Percentiles rank a stretch among this genome's conserved stretches.
These are phyloP conservation scores for Jatropha multifida DNA, from an alignment of 441 rosid genomes.

Conservation along the genomic window DNA sequence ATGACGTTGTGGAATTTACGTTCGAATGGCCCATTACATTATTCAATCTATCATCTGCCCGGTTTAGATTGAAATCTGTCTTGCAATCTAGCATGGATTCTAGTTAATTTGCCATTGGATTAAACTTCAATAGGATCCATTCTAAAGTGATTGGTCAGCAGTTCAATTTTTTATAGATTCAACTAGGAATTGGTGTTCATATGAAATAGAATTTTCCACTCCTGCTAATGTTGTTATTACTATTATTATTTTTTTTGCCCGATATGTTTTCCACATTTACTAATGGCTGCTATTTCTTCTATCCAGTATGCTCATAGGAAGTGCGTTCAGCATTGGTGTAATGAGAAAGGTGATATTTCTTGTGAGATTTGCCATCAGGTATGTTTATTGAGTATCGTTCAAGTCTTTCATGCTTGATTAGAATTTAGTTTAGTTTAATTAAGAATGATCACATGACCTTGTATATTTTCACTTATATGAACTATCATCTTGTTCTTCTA, in stretches of 20 bases:
- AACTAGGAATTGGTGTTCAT: neutral
- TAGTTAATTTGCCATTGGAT: neutral
- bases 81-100: neutral
- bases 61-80: neutral
- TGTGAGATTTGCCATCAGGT: conserved; percentile 93
- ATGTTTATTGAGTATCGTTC: conserved; percentile 6
- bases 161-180: neutral
- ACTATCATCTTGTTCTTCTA: neutral
- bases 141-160: neutral
- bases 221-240: neutral
- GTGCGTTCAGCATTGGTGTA: conserved; percentile 94
- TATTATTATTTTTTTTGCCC: neutral
- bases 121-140: neutral
- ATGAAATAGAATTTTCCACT: neutral
- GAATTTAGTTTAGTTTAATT: neutral
- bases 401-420: neutral
- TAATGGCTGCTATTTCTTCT: conserved; percentile 13
- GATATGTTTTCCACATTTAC: neutral
- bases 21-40: neutral
- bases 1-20: neutral
- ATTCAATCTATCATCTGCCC: neutral
- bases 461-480: neutral
- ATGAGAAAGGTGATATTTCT: conserved; percentile 79
- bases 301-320: conserved; percentile 81
- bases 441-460: neutral